Percentiles rank a stretch among this genome's conserved stretches.
These are phyloP conservation scores for Suillus discolor DNA, from an alignment of 768 basidiomycete genomes.

Conservation along the genomic window DNA sequence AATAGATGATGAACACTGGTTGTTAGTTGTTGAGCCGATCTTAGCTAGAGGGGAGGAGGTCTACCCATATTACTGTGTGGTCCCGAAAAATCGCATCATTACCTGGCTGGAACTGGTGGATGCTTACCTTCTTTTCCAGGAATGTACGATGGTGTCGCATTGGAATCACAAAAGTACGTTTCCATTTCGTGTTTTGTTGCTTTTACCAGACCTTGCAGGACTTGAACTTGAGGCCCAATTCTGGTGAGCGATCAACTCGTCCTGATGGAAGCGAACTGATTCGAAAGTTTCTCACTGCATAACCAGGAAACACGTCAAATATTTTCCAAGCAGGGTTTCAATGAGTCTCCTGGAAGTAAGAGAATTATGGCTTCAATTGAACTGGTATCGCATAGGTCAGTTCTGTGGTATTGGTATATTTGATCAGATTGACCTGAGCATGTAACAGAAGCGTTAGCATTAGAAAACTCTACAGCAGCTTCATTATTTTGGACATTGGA, in stretches of 20 bases:
- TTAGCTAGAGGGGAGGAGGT: neutral
- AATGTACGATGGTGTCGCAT: neutral
- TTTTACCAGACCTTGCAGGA: neutral
- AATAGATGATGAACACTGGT: neutral
- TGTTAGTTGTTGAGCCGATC: neutral
- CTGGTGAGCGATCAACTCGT: neutral
- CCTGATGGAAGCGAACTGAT: no score
- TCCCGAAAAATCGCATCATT: neutral
- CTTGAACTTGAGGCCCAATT: neutral
- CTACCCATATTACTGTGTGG: neutral
- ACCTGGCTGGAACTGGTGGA: neutral
- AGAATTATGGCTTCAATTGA: neutral
- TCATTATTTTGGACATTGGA: neutral
- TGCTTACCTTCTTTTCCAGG: slow-evolving; percentile 1
- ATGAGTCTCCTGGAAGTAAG: neutral
- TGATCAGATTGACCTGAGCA: neutral
- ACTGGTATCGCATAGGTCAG: neutral
- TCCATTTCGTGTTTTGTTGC: neutral
- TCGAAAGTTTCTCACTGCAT: neutral
- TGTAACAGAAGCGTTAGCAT: neutral
- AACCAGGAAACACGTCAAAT: neutral
- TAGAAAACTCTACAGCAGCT: neutral
- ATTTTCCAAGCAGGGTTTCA: neutral
- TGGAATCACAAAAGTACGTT: slow-evolving; percentile 3
- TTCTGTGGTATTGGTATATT: neutral